Evolutionary conservation across 2,329 filamentous ascomycete species (phyloP).

Genomic region (Calonectria ilicicola): DNA sequence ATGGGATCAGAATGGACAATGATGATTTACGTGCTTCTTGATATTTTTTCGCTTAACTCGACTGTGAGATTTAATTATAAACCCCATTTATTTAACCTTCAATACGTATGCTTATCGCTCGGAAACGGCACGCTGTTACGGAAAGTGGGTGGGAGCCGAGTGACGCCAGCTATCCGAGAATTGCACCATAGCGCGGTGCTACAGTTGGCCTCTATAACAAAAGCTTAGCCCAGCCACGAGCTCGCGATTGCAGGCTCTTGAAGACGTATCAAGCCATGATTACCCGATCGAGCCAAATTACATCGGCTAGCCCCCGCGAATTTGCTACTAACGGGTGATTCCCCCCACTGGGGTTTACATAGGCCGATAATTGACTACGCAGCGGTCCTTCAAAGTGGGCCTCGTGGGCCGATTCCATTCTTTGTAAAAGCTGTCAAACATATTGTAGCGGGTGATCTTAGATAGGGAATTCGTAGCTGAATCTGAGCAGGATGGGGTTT

Average conservation of each 20-base stretch:
- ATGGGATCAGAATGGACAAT: background rate
- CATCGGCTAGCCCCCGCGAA: background rate
- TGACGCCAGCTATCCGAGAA: conserved; percentile 9
- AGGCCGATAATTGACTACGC: background rate
- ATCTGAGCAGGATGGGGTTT: background rate
- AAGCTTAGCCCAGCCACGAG: background rate
- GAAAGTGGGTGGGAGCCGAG: conserved; percentile 17
- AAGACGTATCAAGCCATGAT: conserved; percentile 6
- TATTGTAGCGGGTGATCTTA: background rate
- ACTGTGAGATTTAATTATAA: background rate
- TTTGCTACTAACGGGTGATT: background rate
- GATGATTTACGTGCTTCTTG: background rate
- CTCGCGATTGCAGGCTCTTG: conserved; percentile 16
- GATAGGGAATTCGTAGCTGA: background rate
- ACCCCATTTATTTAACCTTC: background rate
- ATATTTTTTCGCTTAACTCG: background rate
- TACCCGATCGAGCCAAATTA: background rate
- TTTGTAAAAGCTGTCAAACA: background rate
- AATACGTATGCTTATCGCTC: background rate
- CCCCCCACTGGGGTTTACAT: background rate
- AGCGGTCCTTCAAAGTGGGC: background rate
- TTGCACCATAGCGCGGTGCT: conserved; percentile 11
- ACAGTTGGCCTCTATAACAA: background rate
- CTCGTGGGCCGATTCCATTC: background rate
- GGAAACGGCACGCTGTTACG: background rate